Percentiles rank a stretch among this genome's conserved stretches.
Evolutionary conservation across 371 early-diverging fungal species (phyloP).

Genomic region (Blakeslea trispora): DNA sequence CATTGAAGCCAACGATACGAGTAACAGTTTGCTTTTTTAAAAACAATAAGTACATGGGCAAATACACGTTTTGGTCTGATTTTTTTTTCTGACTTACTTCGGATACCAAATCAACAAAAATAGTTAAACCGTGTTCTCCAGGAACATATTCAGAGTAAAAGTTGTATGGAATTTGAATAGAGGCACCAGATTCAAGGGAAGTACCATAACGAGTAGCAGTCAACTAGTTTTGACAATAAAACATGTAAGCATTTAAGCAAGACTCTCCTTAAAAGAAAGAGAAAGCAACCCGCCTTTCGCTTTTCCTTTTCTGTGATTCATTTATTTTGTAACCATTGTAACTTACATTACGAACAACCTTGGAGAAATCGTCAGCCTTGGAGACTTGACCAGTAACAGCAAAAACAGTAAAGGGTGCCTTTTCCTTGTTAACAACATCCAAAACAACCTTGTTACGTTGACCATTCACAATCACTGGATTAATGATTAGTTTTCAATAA

Average conservation of each 20-base stretch:
- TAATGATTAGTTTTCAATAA: conserved; percentile 1
- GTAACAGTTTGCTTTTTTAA: conserved; percentile 34
- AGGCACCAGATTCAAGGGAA: conserved; percentile 32
- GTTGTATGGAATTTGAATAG: conserved; percentile 40
- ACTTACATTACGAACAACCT: conserved; percentile 49
- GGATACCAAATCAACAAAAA: conserved; percentile 44
- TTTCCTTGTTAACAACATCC: conserved; percentile 45
- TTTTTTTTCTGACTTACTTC: too few relatives aligned
- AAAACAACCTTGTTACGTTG: conserved; percentile 49
- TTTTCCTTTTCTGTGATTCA: too few relatives aligned
- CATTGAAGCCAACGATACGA: conserved; percentile 48
- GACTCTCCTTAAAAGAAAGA: too few relatives aligned
- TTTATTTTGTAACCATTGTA: neutral
- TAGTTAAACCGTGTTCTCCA: conserved; percentile 44
- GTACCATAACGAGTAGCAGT: conserved; percentile 44
- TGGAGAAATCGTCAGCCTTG: conserved; percentile 33
- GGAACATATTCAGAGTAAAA: conserved; percentile 53
- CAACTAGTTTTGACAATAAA: conserved; percentile 30
- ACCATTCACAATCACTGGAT: conserved; percentile 51
- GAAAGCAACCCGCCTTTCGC: neutral
- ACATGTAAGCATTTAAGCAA: too few relatives aligned
- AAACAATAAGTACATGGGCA: neutral
- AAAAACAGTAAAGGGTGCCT: conserved; percentile 35
- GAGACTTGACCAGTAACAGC: conserved; percentile 45
- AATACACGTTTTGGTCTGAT: too few relatives aligned